Evolutionary conservation across 2,329 filamentous ascomycete genomes (phyloP), one percentile per base, ranked within the genome.

Genomic region (Sporothrix brasiliensis): DNA sequence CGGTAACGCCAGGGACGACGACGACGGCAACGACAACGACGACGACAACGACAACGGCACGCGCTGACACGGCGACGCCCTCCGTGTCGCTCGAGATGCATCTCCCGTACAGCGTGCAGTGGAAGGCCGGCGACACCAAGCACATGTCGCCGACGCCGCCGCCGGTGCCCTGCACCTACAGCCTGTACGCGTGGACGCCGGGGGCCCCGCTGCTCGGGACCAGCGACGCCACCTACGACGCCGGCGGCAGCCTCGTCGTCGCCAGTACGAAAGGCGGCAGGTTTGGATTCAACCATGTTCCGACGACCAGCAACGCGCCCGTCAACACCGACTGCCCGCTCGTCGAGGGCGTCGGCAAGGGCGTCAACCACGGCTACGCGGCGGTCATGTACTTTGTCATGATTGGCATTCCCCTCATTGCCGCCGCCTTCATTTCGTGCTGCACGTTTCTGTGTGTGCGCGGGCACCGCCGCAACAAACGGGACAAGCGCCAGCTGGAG

Each of bases 271-370:
- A 16, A 4, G 34, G 24, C 4, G 34, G 3, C 53, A 13, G 27
- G 24, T 30, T 34, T 27, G 54, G 27, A n/a, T n/a, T n/a, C 56
- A 41, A 34, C 2, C 41, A 5, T 9, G 34, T 60, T 9, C 19
- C 56, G 56, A 60, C 54, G 19, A 41, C 30, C 9, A 60, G 54
- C 30, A 60, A 60, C 7, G 54, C 54, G 6, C 54, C 54, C 30
- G 30, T 60, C 30, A 60, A 60, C 54, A 60, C 54, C 6, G 54
- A 41, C 54, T 60, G 54, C 27, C 54, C 54, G 19, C 30, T 60
- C 9, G 54, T 60, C 30, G 54, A 60, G 54, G 54, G 54, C 30
- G 16, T 60, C 16, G 54, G 54, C 30, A 60, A 60, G 14, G 54
- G 54, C 10, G 30, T 60, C 54, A 13, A 60, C 16, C 54, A 41